Conservation (phyloP, 768 basidiomycete species). For the Paxillus involutus region DNA sequence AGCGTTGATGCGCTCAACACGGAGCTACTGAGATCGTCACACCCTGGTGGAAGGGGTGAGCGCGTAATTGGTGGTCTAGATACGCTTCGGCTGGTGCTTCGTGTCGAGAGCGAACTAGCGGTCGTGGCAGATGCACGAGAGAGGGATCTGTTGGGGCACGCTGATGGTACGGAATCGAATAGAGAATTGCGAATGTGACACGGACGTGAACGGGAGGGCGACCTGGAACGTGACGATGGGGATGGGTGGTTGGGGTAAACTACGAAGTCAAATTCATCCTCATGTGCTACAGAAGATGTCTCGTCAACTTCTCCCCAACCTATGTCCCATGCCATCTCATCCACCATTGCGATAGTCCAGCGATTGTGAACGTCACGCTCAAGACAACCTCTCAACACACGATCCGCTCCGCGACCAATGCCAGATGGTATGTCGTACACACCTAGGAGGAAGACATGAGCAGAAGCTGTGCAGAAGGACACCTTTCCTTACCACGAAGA, state of each 20-base stretch:
- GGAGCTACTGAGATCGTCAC: constrained; percentile 23
- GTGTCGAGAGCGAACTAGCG: constrained; percentile 38
- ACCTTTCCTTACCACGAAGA: constrained; percentile 61
- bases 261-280: constrained; percentile 29
- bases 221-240: constrained; percentile 16
- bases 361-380: constrained; percentile 58
- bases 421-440: constrained; percentile 56
- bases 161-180: constrained; percentile 21
- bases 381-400: constrained; percentile 79
- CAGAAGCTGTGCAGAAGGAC: background rate
- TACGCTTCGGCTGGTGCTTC: constrained; percentile 40
- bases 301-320: constrained; percentile 61
- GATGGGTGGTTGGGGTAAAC: constrained; percentile 15
- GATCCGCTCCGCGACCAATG: constrained; percentile 61
- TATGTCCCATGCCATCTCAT: constrained; percentile 78
- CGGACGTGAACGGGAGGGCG: constrained; percentile 33
- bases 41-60: constrained; percentile 25
- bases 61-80: constrained; percentile 36
- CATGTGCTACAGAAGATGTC: constrained; percentile 23
- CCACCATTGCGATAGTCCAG: constrained; percentile 82
- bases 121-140: constrained; percentile 48
- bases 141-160: constrained; percentile 42
- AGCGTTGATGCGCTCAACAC: constrained; percentile 15
- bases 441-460: constrained; percentile 41
- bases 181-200: constrained; percentile 14